A percentile compares a stretch with the other conserved stretches of the same genome.
These are phyloP conservation scores for Sambucus nigra DNA, from an alignment of 129 eudicot species.

Conservation along the genomic window DNA sequence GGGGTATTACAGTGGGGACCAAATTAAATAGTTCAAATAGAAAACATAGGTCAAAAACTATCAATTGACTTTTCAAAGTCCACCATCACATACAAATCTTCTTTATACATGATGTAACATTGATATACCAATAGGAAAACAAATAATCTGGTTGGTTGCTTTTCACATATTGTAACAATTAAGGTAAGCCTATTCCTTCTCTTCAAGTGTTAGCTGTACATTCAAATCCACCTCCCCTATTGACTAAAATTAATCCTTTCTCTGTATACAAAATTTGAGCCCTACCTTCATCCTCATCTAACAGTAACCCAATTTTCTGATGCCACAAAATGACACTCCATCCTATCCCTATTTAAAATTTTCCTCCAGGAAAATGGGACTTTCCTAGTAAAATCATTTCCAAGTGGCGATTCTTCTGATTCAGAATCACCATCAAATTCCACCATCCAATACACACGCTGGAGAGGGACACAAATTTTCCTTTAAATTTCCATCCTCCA, in stretches of 20 bases:
- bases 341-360: constrained; percentile 13
- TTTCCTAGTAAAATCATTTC: constrained; percentile 20
- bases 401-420: constrained; percentile 20
- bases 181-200: constrained; percentile 6
- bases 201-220: constrained; percentile 8
- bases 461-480: constrained; percentile 31
- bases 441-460: constrained; percentile 42
- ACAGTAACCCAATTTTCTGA: constrained; percentile 56
- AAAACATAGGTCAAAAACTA: no score
- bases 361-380: constrained; percentile 25
- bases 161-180: no score
- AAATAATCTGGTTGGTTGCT: no score
- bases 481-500: not conserved
- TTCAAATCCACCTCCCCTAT: constrained; percentile 8
- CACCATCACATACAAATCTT: no score
- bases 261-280: not conserved
- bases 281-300: constrained; percentile 20
- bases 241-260: not conserved
- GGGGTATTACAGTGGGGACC: no score
- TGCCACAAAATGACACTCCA: constrained; percentile 15
- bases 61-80: no score
- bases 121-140: no score
- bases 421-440: constrained; percentile 21
- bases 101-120: no score
- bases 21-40: no score